phyloP scores from a whole-genome alignment of 108 stramenopile genomes.

The Cyclotella sp. region DNA sequence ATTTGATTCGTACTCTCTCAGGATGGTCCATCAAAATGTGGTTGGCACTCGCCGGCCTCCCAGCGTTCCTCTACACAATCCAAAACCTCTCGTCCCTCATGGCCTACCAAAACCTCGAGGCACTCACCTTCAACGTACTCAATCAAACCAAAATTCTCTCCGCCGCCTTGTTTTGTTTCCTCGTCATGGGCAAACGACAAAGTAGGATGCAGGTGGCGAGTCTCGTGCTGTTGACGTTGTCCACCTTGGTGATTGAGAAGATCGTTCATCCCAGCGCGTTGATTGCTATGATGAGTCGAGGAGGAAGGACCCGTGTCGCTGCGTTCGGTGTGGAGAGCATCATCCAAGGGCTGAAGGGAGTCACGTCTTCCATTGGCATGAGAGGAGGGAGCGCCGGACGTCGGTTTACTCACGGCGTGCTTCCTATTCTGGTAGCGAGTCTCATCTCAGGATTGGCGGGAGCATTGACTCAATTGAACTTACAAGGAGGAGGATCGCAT shows the following conservation, averaged over 20 bases:
- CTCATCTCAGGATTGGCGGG: slow-evolving; percentile 82
- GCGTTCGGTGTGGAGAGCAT: slow-evolving; percentile 16
- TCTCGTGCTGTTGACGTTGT: slow-evolving; percentile 73
- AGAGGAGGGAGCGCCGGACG: slow-evolving; percentile 6
- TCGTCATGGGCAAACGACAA: slow-evolving; percentile 89
- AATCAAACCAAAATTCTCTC: slow-evolving; percentile 95
- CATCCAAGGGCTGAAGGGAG: slow-evolving; percentile 22
- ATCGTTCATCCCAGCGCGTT: slow-evolving; percentile 45
- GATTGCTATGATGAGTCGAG: slow-evolving; percentile 19
- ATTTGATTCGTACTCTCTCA: slow-evolving; percentile 5
- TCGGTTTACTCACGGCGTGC: slow-evolving; percentile 57
- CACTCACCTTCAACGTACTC: slow-evolving; percentile 93
- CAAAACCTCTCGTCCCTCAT: slow-evolving; percentile 90
- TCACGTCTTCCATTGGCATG: slow-evolving; percentile 4
- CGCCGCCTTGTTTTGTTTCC: slow-evolving; percentile 89
- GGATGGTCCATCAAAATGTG: slow-evolving; percentile 59
- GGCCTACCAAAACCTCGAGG: slow-evolving; percentile 93
- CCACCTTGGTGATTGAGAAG: slow-evolving; percentile 68
- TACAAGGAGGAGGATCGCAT: slow-evolving; percentile 56
- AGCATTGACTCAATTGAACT: slow-evolving; percentile 77
- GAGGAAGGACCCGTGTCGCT: neutral
- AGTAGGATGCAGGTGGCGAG: slow-evolving; percentile 82
- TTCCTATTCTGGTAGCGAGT: slow-evolving; percentile 71
- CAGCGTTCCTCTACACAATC: slow-evolving; percentile 89
- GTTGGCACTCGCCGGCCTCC: slow-evolving; percentile 69